These are phyloP conservation scores for Aureobasidium sp. DNA, from an alignment of 2,329 filamentous ascomycete genomes.

Conservation along the genomic window DNA sequence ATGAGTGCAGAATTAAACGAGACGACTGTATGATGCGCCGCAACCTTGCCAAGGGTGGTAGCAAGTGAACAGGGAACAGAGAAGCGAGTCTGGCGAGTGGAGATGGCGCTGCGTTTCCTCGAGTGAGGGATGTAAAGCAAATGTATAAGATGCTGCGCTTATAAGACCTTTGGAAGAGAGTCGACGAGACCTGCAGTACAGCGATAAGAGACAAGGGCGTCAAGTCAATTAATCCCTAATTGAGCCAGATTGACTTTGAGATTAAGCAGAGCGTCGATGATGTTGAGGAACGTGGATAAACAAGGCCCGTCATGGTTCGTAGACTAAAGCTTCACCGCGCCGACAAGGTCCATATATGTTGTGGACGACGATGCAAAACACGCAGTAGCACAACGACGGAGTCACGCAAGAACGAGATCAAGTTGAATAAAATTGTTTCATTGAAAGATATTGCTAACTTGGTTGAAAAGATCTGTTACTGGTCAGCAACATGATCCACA, in stretches of 20 bases:
- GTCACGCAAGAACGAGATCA: neutral
- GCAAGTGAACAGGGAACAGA: too few species aligned
- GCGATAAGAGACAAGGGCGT: neutral
- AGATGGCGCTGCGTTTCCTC: neutral
- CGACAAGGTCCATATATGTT: too few species aligned
- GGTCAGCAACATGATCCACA: conserved; percentile 8
- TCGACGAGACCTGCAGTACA: neutral
- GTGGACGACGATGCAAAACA: neutral
- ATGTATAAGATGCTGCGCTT: neutral
- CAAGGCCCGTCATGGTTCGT: neutral
- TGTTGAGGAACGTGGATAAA: neutral
- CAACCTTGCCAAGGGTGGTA: too few species aligned
- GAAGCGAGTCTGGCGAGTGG: neutral
- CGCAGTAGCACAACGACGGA: neutral
- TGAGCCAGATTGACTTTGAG: neutral
- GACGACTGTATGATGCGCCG: neutral
- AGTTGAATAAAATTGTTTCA: neutral
- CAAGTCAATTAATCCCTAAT: neutral
- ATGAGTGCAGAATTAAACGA: neutral
- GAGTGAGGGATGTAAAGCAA: neutral
- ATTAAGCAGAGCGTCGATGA: neutral
- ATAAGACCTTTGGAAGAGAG: neutral
- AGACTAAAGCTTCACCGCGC: neutral
- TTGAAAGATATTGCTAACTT: neutral
- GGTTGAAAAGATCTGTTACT: conserved; percentile 12